These are phyloP conservation scores for Backusella westeae DNA, from an alignment of 192 early-diverging fungal species.

Conservation along the genomic window DNA sequence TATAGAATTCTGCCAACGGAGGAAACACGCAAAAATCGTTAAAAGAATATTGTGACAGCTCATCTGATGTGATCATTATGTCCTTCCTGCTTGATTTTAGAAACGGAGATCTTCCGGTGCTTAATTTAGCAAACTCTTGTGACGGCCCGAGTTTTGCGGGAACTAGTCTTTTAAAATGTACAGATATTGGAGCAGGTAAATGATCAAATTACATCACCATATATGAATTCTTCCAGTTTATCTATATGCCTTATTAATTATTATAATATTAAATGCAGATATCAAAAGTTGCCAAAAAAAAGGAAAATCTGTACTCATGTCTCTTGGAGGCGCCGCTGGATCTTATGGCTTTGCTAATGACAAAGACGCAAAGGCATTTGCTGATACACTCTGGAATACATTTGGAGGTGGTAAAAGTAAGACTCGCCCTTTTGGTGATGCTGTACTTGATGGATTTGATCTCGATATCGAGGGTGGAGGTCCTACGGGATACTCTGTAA, in stretches of 20 bases:
- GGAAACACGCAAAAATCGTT: constrained; percentile 26
- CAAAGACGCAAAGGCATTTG: constrained; percentile 55
- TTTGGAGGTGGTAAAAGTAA: constrained; percentile 63
- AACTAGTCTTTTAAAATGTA: constrained; percentile 65
- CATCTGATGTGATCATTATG: constrained; percentile 53
- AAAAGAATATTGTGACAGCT: constrained; percentile 56
- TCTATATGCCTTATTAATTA: not conserved
- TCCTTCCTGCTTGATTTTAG: constrained; percentile 63
- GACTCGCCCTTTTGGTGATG: constrained; percentile 67
- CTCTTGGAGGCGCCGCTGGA: constrained; percentile 67
- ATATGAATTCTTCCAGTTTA: not conserved
- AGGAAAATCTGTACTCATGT: constrained; percentile 74
- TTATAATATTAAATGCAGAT: constrained; percentile 35
- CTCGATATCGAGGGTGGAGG: constrained; percentile 71
- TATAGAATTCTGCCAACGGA: constrained; percentile 24
- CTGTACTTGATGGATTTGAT: constrained; percentile 49
- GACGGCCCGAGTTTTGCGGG: constrained; percentile 50
- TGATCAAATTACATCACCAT: not conserved
- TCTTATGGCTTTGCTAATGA: constrained; percentile 60
- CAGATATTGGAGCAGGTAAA: constrained; percentile 49
- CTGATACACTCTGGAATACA: constrained; percentile 72
- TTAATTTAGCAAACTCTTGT: constrained; percentile 76
- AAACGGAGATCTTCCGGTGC: constrained; percentile 52
- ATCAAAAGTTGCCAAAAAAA: constrained; percentile 71
- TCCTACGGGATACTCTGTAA: constrained; percentile 48